Evolutionary conservation across 768 basidiomycete genomes (phyloP).

Genomic region (Collybia sordida): DNA sequence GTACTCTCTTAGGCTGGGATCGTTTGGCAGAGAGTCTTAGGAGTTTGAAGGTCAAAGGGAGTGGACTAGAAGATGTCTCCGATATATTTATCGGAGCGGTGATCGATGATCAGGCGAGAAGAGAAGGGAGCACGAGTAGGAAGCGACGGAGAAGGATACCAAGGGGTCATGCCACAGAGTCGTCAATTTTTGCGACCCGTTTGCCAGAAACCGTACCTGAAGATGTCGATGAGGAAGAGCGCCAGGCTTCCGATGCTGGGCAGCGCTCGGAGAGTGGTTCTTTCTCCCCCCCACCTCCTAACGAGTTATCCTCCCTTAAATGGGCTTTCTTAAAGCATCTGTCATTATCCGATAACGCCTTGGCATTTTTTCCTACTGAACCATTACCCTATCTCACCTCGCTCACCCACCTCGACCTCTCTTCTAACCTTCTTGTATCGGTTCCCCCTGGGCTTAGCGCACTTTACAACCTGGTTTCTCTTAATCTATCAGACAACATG

Average conservation of each 20-base stretch:
- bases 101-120: conserved; percentile 70
- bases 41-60: conserved; percentile 74
- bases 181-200: conserved; percentile 47
- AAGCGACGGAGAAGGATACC: conserved; percentile 46
- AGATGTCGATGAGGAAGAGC: conserved; percentile 29
- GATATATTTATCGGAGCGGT: conserved; percentile 78
- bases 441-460: conserved; percentile 75
- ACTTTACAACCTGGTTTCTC: conserved; percentile 80
- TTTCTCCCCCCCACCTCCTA: conserved; percentile 27
- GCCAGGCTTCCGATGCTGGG: conserved; percentile 11
- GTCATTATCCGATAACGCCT: conserved; percentile 74
- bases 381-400: conserved; percentile 67
- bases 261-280: conserved; percentile 15
- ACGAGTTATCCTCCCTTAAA: conserved; percentile 53
- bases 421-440: conserved; percentile 87
- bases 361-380: conserved; percentile 77
- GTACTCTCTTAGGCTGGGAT: conserved; percentile 83
- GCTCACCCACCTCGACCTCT: conserved; percentile 83
- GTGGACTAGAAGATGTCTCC: conserved; percentile 79
- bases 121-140: conserved; percentile 52
- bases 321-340: conserved; percentile 80
- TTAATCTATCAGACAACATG: conserved; percentile 97
- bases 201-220: conserved; percentile 62
- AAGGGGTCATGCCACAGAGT: conserved; percentile 34
- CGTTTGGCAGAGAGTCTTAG: conserved; percentile 65